A percentile compares a stretch with the other conserved stretches of the same genome.
Evolutionary conservation across 495 filamentous ascomycete genomes (phyloP).

Genomic region (Penicillium steckii): DNA sequence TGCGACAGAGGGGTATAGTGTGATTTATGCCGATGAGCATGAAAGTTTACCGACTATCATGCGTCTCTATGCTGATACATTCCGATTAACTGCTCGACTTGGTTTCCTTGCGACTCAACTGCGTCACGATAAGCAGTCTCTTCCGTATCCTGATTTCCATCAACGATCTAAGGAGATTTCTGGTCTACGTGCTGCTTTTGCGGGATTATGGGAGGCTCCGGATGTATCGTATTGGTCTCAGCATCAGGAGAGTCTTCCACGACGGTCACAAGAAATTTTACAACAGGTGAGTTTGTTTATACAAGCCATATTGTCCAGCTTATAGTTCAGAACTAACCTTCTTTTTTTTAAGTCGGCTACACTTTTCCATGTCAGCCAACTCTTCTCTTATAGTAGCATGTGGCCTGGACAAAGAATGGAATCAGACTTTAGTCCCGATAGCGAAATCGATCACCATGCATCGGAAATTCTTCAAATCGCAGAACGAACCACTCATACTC

Average conservation of each 20-base stretch:
- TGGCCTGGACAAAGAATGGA: constrained; percentile 46
- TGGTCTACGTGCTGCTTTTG: constrained; percentile 38
- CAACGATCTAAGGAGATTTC: constrained; percentile 23
- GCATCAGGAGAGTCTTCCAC: constrained; percentile 38
- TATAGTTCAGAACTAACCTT: no score
- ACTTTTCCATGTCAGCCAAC: constrained; percentile 48
- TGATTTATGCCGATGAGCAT: constrained; percentile 36
- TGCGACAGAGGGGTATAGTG: constrained; percentile 22
- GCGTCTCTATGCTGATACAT: constrained; percentile 45
- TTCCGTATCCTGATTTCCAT: constrained; percentile 14
- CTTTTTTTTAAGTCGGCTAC: constrained; percentile 32
- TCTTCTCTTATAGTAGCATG: constrained; percentile 53
- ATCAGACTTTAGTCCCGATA: constrained; percentile 28
- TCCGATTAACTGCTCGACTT: constrained; percentile 39
- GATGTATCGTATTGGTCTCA: constrained; percentile 35
- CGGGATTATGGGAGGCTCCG: constrained; percentile 40
- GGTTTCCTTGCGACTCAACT: constrained; percentile 42
- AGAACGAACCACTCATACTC: constrained; percentile 25
- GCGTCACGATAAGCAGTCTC: constrained; percentile 24
- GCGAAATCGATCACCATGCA: constrained; percentile 43
- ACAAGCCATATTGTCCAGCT: no score
- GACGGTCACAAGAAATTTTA: constrained; percentile 38
- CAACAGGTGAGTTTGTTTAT: constrained; percentile 45
- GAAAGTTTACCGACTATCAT: constrained; percentile 41
- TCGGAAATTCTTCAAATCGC: constrained; percentile 46